Percentiles rank a stretch among this genome's conserved stretches.
Conservation (phyloP, 176 grass and related monocot genomes). For the Puya raimondii region DNA sequence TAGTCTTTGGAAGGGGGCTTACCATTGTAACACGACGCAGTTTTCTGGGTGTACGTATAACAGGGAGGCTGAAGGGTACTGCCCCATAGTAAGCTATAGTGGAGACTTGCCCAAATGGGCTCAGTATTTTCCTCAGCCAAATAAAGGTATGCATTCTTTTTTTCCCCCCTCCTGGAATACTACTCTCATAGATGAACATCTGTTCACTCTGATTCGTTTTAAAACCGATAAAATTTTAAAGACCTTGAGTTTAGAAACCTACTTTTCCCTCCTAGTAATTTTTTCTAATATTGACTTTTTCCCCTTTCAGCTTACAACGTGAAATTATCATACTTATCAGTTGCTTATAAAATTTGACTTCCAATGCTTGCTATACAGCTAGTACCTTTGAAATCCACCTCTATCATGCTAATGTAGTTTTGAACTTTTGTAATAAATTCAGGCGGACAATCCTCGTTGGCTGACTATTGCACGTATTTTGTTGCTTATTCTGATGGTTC, state of each 20-base stretch:
- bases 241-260: neutral
- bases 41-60: conserved; percentile 98
- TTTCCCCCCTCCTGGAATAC: neutral
- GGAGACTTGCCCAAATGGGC: conserved; percentile 97
- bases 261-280: neutral
- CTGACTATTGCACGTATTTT: conserved; percentile 98
- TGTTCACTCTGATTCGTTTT: neutral
- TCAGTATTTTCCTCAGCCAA: conserved; percentile 83
- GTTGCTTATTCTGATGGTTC: conserved; percentile 99
- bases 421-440: neutral
- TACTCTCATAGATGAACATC: neutral
- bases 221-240: neutral
- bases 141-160: conserved; percentile 56
- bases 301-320: neutral
- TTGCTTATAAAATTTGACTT: neutral
- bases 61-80: conserved; percentile 98
- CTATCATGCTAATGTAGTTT: too few relatives aligned
- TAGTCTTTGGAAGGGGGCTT: conserved; percentile 87
- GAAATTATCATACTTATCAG: neutral
- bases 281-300: neutral
- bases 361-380: neutral
- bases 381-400: neutral
- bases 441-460: conserved; percentile 99
- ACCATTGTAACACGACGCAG: conserved; percentile 88
- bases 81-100: conserved; percentile 96